phyloP scores from a whole-genome alignment of 441 rosid genomes.

The Euphorbia schlechtendalii region DNA sequence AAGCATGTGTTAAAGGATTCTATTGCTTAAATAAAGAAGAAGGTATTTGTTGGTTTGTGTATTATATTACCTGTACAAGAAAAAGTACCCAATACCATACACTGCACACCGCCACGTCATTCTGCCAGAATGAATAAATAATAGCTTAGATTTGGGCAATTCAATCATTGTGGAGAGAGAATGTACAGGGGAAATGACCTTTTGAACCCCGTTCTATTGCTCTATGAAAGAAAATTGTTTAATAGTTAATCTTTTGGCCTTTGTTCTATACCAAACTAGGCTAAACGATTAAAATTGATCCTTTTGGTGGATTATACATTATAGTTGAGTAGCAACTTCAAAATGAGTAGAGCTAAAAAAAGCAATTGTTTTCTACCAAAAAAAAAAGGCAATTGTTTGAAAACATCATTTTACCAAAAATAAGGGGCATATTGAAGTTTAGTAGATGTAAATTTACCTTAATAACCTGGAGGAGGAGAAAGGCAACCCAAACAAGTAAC shows the following conservation, averaged over 20 bases:
- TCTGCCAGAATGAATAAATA: slow-evolving; percentile 37
- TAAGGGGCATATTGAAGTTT: background rate
- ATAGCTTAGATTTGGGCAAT: slow-evolving; percentile 6
- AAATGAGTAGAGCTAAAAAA: no score
- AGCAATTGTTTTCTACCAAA: no score
- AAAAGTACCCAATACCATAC: slow-evolving; percentile 68
- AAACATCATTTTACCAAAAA: no score
- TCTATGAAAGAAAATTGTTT: no score
- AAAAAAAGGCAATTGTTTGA: no score
- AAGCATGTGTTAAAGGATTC: background rate
- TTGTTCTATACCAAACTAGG: no score
- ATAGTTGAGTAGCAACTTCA: no score
- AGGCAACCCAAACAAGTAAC: slow-evolving; percentile 47
- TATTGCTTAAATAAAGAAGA: background rate
- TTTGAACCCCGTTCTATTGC: no score
- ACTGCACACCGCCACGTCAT: slow-evolving; percentile 59
- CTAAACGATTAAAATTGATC: no score
- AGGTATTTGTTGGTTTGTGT: background rate
- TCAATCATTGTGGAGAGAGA: slow-evolving; percentile 8
- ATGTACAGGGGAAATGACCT: background rate
- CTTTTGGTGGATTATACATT: no score
- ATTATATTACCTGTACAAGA: slow-evolving; percentile 52
- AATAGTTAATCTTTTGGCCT: no score
- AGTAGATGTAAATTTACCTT: slow-evolving; percentile 44
- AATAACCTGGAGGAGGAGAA: slow-evolving; percentile 64